Evolutionary conservation across 495 filamentous ascomycete genomes (phyloP).

Genomic region (Annulohypoxylon maeteangense): DNA sequence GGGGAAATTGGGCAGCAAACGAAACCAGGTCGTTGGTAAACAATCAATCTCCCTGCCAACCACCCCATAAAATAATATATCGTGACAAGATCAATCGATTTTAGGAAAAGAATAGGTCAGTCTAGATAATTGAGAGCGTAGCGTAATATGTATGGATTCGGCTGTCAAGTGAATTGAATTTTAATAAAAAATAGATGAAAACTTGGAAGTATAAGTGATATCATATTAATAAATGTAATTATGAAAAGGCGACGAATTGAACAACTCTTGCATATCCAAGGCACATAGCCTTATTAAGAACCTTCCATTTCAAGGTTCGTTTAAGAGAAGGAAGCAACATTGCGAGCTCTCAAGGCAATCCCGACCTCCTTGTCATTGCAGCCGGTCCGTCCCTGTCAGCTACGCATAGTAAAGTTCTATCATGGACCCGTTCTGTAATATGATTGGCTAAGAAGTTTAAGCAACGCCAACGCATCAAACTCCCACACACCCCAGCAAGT

Average conservation of each 20-base stretch:
- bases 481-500: conserved; percentile 41
- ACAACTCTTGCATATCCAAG: neutral
- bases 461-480: conserved; percentile 51
- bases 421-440: conserved; percentile 12
- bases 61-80: conserved; percentile 17
- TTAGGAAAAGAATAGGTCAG: neutral
- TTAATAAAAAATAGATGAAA: neutral
- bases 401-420: conserved; percentile 8
- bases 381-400: conserved; percentile 40
- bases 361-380: conserved; percentile 44
- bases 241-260: neutral
- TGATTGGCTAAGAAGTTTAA: conserved; percentile 42
- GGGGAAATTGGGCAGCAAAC: conserved; percentile 32
- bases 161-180: neutral
- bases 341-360: conserved; percentile 26
- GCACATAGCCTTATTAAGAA: neutral
- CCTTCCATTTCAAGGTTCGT: neutral
- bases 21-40: conserved; percentile 31
- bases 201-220: neutral
- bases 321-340: neutral
- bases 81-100: neutral
- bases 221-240: neutral
- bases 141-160: neutral
- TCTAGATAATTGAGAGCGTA: neutral
- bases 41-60: conserved; percentile 18